phyloP scores from a whole-genome alignment of 768 basidiomycete genomes.

The Rubroboletus pulcherrimus region DNA sequence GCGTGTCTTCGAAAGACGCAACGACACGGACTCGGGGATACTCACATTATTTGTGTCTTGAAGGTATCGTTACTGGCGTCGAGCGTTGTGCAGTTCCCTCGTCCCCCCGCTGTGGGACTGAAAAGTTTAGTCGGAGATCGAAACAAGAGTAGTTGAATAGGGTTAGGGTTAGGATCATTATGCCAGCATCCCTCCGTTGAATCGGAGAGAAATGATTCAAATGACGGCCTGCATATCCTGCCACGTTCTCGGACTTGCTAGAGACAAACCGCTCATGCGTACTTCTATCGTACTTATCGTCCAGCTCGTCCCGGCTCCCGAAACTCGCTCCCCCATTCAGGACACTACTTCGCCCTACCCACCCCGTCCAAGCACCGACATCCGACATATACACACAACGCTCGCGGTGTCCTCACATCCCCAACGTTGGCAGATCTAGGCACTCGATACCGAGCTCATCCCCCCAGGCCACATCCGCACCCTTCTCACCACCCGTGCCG shows the following conservation, averaged over 20 bases:
- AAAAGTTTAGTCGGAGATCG: slow-evolving; percentile 18
- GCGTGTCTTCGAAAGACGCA: background rate
- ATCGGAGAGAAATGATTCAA: no score
- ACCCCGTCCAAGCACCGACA: background rate
- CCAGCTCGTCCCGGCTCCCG: background rate
- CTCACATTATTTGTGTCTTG: slow-evolving; percentile 23
- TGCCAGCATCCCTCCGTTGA: no score
- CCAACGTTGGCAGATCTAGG: slow-evolving; percentile 55
- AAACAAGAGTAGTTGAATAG: background rate
- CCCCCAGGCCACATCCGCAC: slow-evolving; percentile 51
- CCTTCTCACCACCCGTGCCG: slow-evolving; percentile 68
- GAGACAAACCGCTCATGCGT: background rate
- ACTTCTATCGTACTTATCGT: background rate
- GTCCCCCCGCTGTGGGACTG: no score
- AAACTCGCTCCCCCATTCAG: background rate
- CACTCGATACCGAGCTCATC: slow-evolving; percentile 55
- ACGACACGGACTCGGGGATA: background rate
- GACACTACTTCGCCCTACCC: background rate
- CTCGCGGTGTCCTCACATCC: slow-evolving; percentile 45
- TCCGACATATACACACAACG: slow-evolving; percentile 40
- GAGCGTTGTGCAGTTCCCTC: slow-evolving; percentile 4
- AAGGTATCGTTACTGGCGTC: slow-evolving; percentile 16
- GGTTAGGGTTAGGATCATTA: background rate
- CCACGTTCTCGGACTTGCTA: background rate
- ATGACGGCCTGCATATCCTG: background rate